Evolutionary conservation across 495 filamentous ascomycete genomes (phyloP).

Genomic region (Podospora conica): DNA sequence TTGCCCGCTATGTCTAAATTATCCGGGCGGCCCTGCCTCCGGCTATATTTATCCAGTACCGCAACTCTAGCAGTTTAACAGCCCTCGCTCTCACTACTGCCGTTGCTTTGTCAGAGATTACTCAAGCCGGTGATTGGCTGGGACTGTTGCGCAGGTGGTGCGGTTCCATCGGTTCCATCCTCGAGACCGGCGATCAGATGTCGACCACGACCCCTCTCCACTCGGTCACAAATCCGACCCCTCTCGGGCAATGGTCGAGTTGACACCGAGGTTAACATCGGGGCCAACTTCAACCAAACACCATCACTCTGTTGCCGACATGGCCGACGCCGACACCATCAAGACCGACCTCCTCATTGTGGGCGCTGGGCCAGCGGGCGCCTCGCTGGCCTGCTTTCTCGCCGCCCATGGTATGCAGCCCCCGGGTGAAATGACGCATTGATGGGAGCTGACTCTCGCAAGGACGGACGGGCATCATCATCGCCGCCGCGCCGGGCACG

Average conservation of each 20-base stretch:
- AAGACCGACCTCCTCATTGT: conserved; percentile 49
- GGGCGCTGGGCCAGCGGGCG: conserved; percentile 52
- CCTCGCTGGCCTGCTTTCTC: conserved; percentile 50
- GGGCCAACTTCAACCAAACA: not conserved
- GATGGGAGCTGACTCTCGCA: not conserved
- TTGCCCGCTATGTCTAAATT: not conserved
- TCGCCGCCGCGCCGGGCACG: conserved; percentile 40
- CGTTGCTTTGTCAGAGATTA: not conserved
- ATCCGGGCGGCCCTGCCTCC: not conserved
- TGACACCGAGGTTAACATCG: not conserved
- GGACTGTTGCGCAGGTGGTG: not conserved
- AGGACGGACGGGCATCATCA: conserved; percentile 46
- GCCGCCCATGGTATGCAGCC: conserved; percentile 39
- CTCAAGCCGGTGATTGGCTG: not conserved
- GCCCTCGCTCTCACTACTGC: not conserved
- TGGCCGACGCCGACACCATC: conserved; percentile 23
- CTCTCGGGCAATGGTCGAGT: too few relatives aligned
- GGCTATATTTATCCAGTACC: not conserved
- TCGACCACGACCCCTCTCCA: not conserved
- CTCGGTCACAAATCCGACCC: not conserved
- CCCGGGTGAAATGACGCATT: too few relatives aligned
- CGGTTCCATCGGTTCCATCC: not conserved
- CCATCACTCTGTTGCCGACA: not conserved
- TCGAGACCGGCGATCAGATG: not conserved
- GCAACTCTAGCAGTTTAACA: not conserved